Evolutionary conservation across 345 rosid species (phyloP).

Genomic region (Eucalyptus leucophloia): DNA sequence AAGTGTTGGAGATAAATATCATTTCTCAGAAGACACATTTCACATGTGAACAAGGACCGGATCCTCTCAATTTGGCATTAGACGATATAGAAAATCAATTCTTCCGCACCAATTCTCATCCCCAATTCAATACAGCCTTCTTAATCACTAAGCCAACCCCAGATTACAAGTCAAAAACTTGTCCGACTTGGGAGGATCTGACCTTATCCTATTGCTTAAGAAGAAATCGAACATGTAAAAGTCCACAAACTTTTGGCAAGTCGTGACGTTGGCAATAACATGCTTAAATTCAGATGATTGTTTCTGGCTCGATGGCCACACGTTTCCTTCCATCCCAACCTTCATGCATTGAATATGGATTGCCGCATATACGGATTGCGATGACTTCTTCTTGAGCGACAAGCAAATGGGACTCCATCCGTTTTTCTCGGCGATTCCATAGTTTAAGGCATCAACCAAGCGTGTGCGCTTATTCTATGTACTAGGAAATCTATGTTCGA

Average conservation of each 20-base stretch:
- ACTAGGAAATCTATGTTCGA: not conserved
- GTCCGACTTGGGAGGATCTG: not conserved
- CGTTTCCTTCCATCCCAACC: not conserved
- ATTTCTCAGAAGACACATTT: not conserved
- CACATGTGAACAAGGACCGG: not conserved
- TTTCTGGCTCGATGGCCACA: not conserved
- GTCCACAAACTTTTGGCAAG: not conserved
- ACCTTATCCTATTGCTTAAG: not conserved
- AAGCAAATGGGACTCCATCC: not conserved
- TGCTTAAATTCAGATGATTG: not conserved
- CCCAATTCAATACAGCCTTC: not conserved
- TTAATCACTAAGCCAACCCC: not conserved
- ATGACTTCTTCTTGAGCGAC: not conserved
- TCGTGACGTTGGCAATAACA: not conserved
- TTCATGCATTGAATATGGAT: not conserved
- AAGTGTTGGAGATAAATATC: not conserved
- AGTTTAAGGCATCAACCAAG: not conserved
- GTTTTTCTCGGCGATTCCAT: not conserved
- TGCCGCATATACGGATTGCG: not conserved
- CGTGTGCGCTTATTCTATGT: not conserved
- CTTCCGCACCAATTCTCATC: not conserved
- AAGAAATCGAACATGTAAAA: not conserved
- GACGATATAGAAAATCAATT: not conserved
- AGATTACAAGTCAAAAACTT: not conserved
- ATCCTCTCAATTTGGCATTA: not conserved